These are phyloP conservation scores for Penicillium crustosum DNA, from an alignment of 2,329 filamentous ascomycete genomes.

Conservation along the genomic window DNA sequence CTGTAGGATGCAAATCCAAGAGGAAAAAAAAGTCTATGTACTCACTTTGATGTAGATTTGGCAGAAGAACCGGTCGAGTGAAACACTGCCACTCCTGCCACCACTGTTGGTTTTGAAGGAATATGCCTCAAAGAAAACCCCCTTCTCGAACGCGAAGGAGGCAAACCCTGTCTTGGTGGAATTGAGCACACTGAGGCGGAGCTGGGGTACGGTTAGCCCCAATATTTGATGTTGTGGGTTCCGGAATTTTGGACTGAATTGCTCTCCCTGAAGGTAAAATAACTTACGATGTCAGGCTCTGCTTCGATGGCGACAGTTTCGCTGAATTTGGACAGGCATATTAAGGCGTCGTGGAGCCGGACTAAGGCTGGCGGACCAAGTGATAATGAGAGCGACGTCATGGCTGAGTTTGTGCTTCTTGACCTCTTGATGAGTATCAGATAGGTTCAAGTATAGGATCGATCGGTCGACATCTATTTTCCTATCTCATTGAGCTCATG, in stretches of 20 bases:
- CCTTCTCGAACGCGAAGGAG: slow-evolving; percentile 56
- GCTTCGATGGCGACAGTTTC: slow-evolving; percentile 64
- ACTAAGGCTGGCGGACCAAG: slow-evolving; percentile 57
- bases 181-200: slow-evolving; percentile 62
- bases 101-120: slow-evolving; percentile 47
- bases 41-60: slow-evolving; percentile 58
- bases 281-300: slow-evolving; percentile 54
- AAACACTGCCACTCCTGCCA: slow-evolving; percentile 24
- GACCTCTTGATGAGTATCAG: neutral
- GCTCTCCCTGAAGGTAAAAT: neutral
- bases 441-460: neutral
- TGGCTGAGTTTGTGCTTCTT: slow-evolving; percentile 4
- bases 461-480: neutral
- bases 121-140: slow-evolving; percentile 59
- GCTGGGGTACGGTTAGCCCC: slow-evolving; percentile 37
- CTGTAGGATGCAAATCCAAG: neutral
- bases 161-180: slow-evolving; percentile 64
- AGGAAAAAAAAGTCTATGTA: slow-evolving; percentile 17
- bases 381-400: slow-evolving; percentile 51
- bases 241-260: too few relatives aligned
- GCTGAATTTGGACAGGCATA: slow-evolving; percentile 63
- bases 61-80: slow-evolving; percentile 56
- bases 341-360: slow-evolving; percentile 58
- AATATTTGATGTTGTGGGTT: neutral
- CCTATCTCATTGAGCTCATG: neutral